These are phyloP conservation scores for Bremia lactucae DNA, from an alignment of 352 stramenopile species.

Conservation along the genomic window DNA sequence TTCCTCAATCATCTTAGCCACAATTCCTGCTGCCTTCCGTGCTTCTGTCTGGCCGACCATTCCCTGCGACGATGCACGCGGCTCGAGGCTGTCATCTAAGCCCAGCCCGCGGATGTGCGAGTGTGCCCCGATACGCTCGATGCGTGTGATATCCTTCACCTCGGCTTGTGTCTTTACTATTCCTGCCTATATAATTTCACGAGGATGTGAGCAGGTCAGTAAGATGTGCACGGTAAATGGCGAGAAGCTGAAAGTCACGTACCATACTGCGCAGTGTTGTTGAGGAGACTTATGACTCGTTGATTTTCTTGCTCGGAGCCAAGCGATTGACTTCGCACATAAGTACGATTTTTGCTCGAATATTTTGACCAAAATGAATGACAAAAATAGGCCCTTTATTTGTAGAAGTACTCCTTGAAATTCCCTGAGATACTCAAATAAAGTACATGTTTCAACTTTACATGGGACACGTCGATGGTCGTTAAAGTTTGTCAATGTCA, in stretches of 20 bases:
- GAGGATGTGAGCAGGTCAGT: not conserved
- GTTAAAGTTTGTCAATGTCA: too few relatives aligned
- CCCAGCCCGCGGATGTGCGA: constrained; percentile 98
- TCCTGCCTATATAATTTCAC: constrained; percentile 22
- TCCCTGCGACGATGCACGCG: constrained; percentile 87
- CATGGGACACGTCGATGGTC: too few relatives aligned
- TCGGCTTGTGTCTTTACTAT: constrained; percentile 81
- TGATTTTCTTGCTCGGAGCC: constrained; percentile 12
- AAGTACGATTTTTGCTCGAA: constrained; percentile 20
- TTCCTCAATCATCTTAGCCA: constrained; percentile 98
- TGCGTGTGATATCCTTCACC: constrained; percentile 95
- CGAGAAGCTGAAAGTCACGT: not conserved
- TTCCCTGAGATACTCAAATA: too few relatives aligned
- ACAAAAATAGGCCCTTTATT: too few relatives aligned
- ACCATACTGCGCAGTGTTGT: constrained; percentile 14
- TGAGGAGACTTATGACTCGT: constrained; percentile 2
- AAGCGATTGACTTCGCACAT: constrained; percentile 9
- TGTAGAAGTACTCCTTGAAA: too few relatives aligned
- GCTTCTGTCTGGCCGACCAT: constrained; percentile 95
- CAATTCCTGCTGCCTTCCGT: constrained; percentile 89
- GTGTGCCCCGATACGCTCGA: constrained; percentile 98
- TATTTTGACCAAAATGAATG: too few relatives aligned
- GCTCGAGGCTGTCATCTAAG: constrained; percentile 95
- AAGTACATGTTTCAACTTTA: too few relatives aligned
- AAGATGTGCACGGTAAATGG: not conserved